Evolutionary conservation across 1,139 yeast genomes (phyloP).

Genomic region (Schwanniomyces etchellsii): DNA sequence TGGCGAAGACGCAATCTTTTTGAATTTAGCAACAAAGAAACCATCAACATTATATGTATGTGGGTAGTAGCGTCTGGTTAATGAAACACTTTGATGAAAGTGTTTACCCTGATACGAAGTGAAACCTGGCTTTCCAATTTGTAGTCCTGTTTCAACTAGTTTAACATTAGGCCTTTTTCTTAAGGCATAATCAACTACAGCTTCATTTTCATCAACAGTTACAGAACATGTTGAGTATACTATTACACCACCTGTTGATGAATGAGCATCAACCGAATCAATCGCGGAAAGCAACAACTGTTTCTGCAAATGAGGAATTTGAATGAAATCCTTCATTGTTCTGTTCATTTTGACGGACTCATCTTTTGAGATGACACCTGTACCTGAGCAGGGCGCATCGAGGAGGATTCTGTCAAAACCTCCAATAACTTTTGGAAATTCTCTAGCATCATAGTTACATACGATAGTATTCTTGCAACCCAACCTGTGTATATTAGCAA

Average conservation of each 20-base stretch:
- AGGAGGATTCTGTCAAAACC: slow-evolving; percentile 92
- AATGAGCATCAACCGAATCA: slow-evolving; percentile 92
- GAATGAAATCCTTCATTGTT: slow-evolving; percentile 94
- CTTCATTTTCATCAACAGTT: slow-evolving; percentile 97
- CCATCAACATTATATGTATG: slow-evolving; percentile 99
- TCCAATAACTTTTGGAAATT: slow-evolving; percentile 96
- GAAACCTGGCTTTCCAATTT: slow-evolving; percentile 94
- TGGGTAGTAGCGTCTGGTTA: slow-evolving; percentile 95
- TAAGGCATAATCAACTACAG: slow-evolving; percentile 96
- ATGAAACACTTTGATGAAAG: slow-evolving; percentile 67
- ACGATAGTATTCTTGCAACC: slow-evolving; percentile 97
- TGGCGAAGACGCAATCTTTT: slow-evolving; percentile 83
- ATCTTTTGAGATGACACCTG: slow-evolving; percentile 98
- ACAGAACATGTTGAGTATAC: slow-evolving; percentile 98
- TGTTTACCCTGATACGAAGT: slow-evolving; percentile 90
- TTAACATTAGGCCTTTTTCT: slow-evolving; percentile 95
- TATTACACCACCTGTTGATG: slow-evolving; percentile 87
- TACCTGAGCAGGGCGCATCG: slow-evolving; percentile 99
- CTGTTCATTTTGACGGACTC: slow-evolving; percentile 90
- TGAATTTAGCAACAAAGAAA: slow-evolving; percentile 93
- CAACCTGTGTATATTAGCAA: slow-evolving; percentile 94
- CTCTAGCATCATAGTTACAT: slow-evolving; percentile 97
- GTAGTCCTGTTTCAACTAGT: slow-evolving; percentile 89
- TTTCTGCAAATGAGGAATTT: slow-evolving; percentile 94
- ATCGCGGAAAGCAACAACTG: slow-evolving; percentile 91